These are phyloP conservation scores for Nakazawaea peltata DNA, from an alignment of 805 yeast genomes.

Conservation along the genomic window DNA sequence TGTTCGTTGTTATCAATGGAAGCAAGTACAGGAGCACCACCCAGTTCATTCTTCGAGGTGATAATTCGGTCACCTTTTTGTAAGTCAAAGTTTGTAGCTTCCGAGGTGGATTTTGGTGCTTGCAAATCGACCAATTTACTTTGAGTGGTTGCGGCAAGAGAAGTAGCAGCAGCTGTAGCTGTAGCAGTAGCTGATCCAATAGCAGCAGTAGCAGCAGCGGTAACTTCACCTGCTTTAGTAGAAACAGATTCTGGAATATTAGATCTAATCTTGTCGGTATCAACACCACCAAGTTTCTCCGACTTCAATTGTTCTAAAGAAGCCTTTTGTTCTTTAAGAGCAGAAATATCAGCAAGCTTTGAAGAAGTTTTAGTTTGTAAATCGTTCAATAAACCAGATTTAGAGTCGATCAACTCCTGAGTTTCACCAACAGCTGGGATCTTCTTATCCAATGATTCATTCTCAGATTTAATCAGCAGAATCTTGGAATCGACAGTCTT, in stretches of 20 bases:
- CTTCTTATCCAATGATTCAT: too few relatives aligned
- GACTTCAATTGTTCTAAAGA: constrained; percentile 2
- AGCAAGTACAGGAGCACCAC: constrained; percentile 12
- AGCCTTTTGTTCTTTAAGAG: constrained; percentile 2
- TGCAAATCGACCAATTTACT: constrained; percentile 6
- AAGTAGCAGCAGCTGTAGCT: constrained; percentile 1
- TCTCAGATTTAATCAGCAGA: neutral
- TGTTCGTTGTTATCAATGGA: constrained; percentile 33
- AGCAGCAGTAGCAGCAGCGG: constrained; percentile 3
- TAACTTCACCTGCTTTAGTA: neutral
- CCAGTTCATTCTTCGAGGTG: constrained; percentile 8
- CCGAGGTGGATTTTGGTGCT: neutral
- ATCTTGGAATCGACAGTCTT: constrained; percentile 1
- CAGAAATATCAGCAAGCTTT: constrained; percentile 1
- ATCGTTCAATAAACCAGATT: constrained; percentile 7
- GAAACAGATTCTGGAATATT: constrained; percentile 1
- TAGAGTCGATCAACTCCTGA: too few relatives aligned
- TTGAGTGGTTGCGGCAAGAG: constrained; percentile 6
- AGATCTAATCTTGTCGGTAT: neutral
- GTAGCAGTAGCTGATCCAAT: neutral
- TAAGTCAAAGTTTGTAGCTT: constrained; percentile 1
- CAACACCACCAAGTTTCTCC: neutral
- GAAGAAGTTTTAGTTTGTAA: constrained; percentile 1
- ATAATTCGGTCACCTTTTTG: constrained; percentile 19
- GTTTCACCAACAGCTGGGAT: too few relatives aligned